These are phyloP conservation scores for Cystobasidiaceae sp. DNA, from an alignment of 1,284 basidiomycete species.

Conservation along the genomic window DNA sequence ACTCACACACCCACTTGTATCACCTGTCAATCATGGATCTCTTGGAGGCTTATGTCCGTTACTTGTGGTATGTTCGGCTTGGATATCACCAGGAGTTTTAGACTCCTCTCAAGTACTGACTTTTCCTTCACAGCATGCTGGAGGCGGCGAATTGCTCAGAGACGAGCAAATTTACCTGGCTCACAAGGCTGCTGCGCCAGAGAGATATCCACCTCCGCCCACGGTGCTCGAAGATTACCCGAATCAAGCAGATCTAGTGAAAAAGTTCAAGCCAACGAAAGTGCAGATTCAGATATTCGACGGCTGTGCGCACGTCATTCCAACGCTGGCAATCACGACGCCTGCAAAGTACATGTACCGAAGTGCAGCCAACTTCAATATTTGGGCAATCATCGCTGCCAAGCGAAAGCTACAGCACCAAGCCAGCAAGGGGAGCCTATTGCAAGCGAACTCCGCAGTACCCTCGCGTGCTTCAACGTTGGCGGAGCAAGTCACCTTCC, in stretches of 20 bases:
- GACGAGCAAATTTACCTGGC: constrained; percentile 51
- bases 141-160: constrained; percentile 51
- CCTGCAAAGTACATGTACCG: constrained; percentile 44
- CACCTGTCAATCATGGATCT: constrained; percentile 51
- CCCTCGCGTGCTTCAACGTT: not conserved
- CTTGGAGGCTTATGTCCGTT: constrained; percentile 53
- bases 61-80: constrained; percentile 47
- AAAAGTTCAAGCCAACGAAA: constrained; percentile 50
- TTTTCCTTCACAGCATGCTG: constrained; percentile 44
- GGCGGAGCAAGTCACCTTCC: not conserved
- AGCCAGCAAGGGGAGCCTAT: not conserved
- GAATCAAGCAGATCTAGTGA: constrained; percentile 45
- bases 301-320: constrained; percentile 48
- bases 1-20: constrained; percentile 52
- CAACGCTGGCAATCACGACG: constrained; percentile 47
- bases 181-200: constrained; percentile 51
- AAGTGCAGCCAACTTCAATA: constrained; percentile 37
- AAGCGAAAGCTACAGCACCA: constrained; percentile 15
- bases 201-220: constrained; percentile 47
- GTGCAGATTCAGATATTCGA: constrained; percentile 51
- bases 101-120: too few relatives aligned
- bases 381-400: constrained; percentile 37
- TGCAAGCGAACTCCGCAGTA: not conserved
- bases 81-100: not conserved
- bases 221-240: constrained; percentile 48